These are phyloP conservation scores for Alnus glutinosa DNA, from an alignment of 306 rosid species.

Conservation along the genomic window DNA sequence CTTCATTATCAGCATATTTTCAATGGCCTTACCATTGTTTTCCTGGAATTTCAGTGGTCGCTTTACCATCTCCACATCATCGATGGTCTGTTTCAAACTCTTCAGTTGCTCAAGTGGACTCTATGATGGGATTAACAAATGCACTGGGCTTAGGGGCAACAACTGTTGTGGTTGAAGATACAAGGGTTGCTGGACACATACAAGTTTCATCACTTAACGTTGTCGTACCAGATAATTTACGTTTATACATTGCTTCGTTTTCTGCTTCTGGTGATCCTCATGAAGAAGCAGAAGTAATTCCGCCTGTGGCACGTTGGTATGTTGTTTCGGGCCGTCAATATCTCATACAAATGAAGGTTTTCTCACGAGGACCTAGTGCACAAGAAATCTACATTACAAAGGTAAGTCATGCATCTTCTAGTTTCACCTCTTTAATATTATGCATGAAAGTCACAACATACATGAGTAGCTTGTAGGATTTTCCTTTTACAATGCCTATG, in stretches of 20 bases:
- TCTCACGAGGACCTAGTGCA: slow-evolving; percentile 62
- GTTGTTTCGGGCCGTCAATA: slow-evolving; percentile 78
- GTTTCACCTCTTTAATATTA: slow-evolving; percentile 15
- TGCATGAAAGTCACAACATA: not conserved
- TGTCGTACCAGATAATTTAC: slow-evolving; percentile 69
- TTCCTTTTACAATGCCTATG: not conserved
- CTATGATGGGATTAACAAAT: slow-evolving; percentile 57
- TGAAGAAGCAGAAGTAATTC: slow-evolving; percentile 51
- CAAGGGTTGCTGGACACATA: slow-evolving; percentile 77
- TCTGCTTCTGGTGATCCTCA: slow-evolving; percentile 53
- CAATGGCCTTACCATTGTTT: slow-evolving; percentile 26
- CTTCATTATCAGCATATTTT: slow-evolving; percentile 24
- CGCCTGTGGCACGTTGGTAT: slow-evolving; percentile 59
- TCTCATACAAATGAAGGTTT: slow-evolving; percentile 78
- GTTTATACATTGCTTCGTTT: slow-evolving; percentile 57
- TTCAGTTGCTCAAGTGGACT: slow-evolving; percentile 73
- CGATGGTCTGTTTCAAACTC: slow-evolving; percentile 83
- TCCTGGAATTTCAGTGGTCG: slow-evolving; percentile 60
- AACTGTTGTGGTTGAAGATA: slow-evolving; percentile 75
- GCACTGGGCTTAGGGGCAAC: slow-evolving; percentile 75
- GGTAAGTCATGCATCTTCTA: slow-evolving; percentile 47
- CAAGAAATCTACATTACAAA: slow-evolving; percentile 83
- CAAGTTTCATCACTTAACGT: slow-evolving; percentile 87
- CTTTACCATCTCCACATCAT: slow-evolving; percentile 87
- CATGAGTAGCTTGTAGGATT: slow-evolving; percentile 19